phyloP scores from a whole-genome alignment of 495 filamentous ascomycete genomes.

The Neurospora sp. region DNA sequence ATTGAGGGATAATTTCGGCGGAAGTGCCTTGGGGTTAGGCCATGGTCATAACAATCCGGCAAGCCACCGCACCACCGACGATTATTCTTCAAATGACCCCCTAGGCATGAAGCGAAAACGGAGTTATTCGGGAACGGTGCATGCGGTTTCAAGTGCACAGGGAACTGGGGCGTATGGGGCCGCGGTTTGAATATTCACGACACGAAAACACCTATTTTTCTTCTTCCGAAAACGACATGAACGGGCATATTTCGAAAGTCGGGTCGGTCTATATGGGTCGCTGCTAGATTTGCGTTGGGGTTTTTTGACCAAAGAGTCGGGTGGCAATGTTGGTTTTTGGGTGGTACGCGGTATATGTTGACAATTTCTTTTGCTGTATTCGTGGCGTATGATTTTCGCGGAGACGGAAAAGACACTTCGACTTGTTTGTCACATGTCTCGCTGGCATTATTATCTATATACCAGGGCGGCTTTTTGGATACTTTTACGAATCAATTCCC shows the following conservation, averaged over 20 bases:
- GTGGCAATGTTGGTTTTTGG: not conserved
- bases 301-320: not conserved
- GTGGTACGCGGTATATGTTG: not conserved
- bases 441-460: not conserved
- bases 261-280: not conserved
- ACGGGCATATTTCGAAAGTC: not conserved
- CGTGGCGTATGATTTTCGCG: not conserved
- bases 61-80: conserved; percentile 24
- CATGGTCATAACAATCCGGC: conserved; percentile 24
- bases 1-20: conserved; percentile 35
- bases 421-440: not conserved
- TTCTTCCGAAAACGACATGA: not conserved
- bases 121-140: conserved; percentile 27
- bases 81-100: conserved; percentile 27
- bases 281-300: not conserved
- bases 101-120: conserved; percentile 41
- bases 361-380: not conserved
- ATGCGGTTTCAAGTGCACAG: not conserved
- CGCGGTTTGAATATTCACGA: not conserved
- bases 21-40: conserved; percentile 24
- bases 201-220: not conserved
- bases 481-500: not conserved
- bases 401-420: not conserved
- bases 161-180: not conserved
- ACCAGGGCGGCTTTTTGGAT: not conserved